Evolutionary conservation across 2,329 filamentous ascomycete species (phyloP).

Genomic region (Aspergillus cejpii): DNA sequence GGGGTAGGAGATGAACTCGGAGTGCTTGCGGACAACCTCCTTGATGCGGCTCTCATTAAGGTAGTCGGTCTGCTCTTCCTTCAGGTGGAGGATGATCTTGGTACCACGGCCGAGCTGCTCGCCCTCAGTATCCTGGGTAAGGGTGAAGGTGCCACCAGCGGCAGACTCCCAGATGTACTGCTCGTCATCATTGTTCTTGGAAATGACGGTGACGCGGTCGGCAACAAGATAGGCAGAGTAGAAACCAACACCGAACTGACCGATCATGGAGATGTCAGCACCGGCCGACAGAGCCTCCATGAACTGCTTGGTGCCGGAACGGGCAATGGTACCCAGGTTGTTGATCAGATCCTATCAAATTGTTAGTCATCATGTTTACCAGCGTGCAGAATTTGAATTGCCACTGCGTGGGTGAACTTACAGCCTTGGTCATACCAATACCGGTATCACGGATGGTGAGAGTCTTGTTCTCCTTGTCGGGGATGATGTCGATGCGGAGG

Average conservation of each 20-base stretch:
- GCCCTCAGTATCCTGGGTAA: conserved; percentile 82
- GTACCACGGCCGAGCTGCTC: conserved; percentile 88
- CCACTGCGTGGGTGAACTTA: conserved; percentile 48
- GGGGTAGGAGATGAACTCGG: conserved; percentile 99
- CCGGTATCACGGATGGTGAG: conserved; percentile 94
- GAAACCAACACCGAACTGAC: conserved; percentile 99
- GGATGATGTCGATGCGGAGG: conserved; percentile 97
- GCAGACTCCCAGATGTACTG: conserved; percentile 99
- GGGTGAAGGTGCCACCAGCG: conserved; percentile 94
- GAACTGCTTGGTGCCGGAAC: conserved; percentile 99
- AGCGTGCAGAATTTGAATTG: neutral
- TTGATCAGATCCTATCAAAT: conserved; percentile 82
- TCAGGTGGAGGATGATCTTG: conserved; percentile 97
- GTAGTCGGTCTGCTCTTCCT: conserved; percentile 99
- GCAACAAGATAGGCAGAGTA: conserved; percentile 99
- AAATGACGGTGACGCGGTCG: conserved; percentile 89
- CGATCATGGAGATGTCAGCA: conserved; percentile 99
- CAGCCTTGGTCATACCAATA: conserved; percentile 99
- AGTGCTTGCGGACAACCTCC: conserved; percentile 99
- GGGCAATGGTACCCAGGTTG: conserved; percentile 99
- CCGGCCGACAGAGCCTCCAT: conserved; percentile 98
- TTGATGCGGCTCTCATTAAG: conserved; percentile 98
- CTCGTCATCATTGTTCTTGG: conserved; percentile 99
- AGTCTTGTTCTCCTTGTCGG: conserved; percentile 95
- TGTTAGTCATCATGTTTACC: conserved; percentile 6